phyloP scores from a whole-genome alignment of 257 asterid species.

The Linderniella brevidens region DNA sequence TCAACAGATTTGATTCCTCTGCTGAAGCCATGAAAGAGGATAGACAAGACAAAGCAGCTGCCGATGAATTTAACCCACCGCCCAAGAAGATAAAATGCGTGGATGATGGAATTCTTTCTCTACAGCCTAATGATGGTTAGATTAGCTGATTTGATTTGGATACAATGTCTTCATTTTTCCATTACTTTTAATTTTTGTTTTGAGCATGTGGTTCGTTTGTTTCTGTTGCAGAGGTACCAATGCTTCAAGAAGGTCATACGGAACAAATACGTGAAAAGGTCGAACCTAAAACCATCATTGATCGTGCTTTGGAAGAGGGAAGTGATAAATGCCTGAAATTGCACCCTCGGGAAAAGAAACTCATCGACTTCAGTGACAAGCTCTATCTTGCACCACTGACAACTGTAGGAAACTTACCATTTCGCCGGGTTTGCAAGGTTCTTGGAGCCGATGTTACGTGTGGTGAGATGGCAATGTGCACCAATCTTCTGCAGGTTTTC shows the following conservation, averaged over 20 bases:
- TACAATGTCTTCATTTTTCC: constrained; percentile 5
- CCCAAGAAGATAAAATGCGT: constrained; percentile 62
- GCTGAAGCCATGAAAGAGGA: constrained; percentile 8
- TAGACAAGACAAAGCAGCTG: not conserved
- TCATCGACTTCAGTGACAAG: constrained; percentile 76
- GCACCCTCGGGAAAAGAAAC: constrained; percentile 72
- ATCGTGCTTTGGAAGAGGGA: constrained; percentile 16
- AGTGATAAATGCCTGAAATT: constrained; percentile 64
- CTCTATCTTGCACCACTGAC: constrained; percentile 95
- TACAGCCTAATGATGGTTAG: constrained; percentile 24
- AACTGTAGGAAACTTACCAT: constrained; percentile 86
- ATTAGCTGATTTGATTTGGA: constrained; percentile 3
- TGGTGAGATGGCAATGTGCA: constrained; percentile 99
- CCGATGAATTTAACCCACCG: constrained; percentile 31
- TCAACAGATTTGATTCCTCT: constrained; percentile 14
- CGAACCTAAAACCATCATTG: constrained; percentile 14
- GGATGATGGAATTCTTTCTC: constrained; percentile 19
- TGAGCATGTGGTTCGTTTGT: constrained; percentile 8
- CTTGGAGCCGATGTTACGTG: constrained; percentile 96
- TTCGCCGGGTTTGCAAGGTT: constrained; percentile 80
- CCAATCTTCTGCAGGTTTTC: constrained; percentile 82
- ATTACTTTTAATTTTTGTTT: constrained; percentile 3
- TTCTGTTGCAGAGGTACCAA: constrained; percentile 21
- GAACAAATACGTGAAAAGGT: constrained; percentile 14
- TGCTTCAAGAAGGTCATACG: constrained; percentile 14